These are phyloP conservation scores for Neurospora intermedia DNA, from an alignment of 495 filamentous ascomycete genomes.

Conservation along the genomic window DNA sequence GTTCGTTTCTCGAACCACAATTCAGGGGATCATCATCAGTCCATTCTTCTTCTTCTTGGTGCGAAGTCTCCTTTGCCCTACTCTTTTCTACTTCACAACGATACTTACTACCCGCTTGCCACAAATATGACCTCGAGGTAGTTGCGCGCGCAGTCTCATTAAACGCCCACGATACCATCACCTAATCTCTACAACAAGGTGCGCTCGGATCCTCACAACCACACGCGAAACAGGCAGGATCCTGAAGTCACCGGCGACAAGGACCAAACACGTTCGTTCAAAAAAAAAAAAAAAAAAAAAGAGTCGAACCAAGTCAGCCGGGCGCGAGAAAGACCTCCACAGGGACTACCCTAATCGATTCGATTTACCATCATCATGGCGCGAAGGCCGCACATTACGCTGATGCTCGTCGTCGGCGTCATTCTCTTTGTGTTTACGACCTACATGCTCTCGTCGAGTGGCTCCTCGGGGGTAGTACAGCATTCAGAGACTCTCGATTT, in stretches of 20 bases:
- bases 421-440: constrained; percentile 26
- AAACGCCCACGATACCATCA: neutral
- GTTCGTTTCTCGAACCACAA: neutral
- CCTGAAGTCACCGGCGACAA: neutral
- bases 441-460: constrained; percentile 23
- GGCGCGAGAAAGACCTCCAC: neutral
- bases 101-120: neutral
- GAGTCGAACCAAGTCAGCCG: neutral
- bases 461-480: constrained; percentile 3
- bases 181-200: neutral
- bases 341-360: neutral
- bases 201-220: neutral
- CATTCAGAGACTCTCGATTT: neutral
- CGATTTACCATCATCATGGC: constrained; percentile 22
- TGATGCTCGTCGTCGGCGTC: constrained; percentile 24
- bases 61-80: neutral
- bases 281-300: too few relatives aligned
- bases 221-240: neutral
- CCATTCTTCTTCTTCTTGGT: neutral
- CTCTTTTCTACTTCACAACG: neutral
- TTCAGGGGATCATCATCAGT: neutral
- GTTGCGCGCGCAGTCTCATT: neutral
- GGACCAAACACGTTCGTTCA: neutral
- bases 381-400: constrained; percentile 32
- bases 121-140: neutral